These are phyloP conservation scores for Alternaria postmessia DNA, from an alignment of 2,329 filamentous ascomycete species.

Conservation along the genomic window DNA sequence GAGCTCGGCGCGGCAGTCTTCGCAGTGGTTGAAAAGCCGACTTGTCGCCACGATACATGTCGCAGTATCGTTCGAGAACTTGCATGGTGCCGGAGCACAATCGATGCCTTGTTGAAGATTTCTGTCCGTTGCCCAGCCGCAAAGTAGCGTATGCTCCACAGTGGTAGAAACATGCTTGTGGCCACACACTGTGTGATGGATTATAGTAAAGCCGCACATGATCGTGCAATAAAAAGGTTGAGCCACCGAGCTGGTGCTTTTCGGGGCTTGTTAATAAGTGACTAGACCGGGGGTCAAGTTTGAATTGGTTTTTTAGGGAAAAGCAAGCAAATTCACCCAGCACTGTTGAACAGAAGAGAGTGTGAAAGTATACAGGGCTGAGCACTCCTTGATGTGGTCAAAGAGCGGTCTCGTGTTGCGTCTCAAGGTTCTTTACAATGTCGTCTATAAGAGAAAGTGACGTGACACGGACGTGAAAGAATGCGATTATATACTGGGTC, in stretches of 20 bases:
- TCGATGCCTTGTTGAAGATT: constrained; percentile 1
- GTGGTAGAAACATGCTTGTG: neutral
- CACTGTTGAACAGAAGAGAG: neutral
- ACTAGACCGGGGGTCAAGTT: neutral
- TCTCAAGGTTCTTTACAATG: neutral
- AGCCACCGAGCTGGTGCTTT: neutral
- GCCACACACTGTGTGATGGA: neutral
- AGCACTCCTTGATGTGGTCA: neutral
- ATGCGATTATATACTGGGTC: neutral
- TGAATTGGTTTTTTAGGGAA: neutral
- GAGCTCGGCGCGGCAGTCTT: neutral
- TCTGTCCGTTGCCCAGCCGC: neutral
- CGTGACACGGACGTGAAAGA: neutral
- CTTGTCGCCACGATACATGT: neutral
- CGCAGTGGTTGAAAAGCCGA: neutral
- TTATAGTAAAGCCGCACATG: neutral
- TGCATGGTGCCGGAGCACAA: neutral
- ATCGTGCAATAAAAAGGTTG: neutral
- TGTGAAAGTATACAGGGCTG: neutral
- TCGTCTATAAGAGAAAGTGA: neutral
- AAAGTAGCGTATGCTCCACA: neutral
- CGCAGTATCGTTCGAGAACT: neutral
- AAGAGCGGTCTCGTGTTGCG: neutral
- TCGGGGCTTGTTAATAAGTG: neutral
- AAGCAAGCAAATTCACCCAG: neutral